A percentile compares a stretch with the other conserved stretches of the same genome.
Evolutionary conservation across 352 stramenopile species (phyloP).

Genomic region (Pythium vanterpoolii): DNA sequence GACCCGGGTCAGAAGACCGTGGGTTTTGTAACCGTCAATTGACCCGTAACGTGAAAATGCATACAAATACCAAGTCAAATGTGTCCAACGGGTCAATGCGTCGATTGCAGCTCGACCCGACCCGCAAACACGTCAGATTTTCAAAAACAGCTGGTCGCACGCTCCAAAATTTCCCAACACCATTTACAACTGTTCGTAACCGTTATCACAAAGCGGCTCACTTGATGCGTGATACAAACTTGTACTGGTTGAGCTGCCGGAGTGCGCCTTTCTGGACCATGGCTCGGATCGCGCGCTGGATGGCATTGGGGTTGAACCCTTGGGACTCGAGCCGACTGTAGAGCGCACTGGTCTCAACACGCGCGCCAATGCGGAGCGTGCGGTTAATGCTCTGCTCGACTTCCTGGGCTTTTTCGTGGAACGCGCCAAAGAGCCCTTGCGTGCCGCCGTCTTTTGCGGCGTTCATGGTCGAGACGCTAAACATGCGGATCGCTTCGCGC

Average conservation of each 20-base stretch:
- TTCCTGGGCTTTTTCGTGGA: constrained; percentile 82
- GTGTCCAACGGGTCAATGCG: too few species aligned
- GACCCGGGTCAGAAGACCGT: not conserved
- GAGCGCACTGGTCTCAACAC: constrained; percentile 75
- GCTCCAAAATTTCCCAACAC: not conserved
- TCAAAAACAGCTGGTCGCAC: not conserved
- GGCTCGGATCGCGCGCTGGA: constrained; percentile 80
- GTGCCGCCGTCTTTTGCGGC: constrained; percentile 91
- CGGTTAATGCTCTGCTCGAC: constrained; percentile 83
- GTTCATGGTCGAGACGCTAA: constrained; percentile 98
- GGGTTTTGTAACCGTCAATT: too few species aligned
- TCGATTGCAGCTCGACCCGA: not conserved
- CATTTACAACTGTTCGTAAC: not conserved
- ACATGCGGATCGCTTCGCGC: constrained; percentile 95
- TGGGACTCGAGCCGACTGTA: constrained; percentile 81
- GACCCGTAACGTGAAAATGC: too few species aligned
- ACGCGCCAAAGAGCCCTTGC: constrained; percentile 70
- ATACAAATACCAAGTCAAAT: too few species aligned
- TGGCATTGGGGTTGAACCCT: constrained; percentile 81
- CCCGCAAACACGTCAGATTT: not conserved
- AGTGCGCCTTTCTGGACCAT: constrained; percentile 85
- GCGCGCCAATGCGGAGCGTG: constrained; percentile 74
- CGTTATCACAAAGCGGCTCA: constrained; percentile 18
- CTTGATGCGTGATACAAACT: constrained; percentile 80
- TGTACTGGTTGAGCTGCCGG: constrained; percentile 83